Base-by-base conservation (phyloP, 2,329 filamentous ascomycete species). In the Cladophialophora immunda region DNA sequence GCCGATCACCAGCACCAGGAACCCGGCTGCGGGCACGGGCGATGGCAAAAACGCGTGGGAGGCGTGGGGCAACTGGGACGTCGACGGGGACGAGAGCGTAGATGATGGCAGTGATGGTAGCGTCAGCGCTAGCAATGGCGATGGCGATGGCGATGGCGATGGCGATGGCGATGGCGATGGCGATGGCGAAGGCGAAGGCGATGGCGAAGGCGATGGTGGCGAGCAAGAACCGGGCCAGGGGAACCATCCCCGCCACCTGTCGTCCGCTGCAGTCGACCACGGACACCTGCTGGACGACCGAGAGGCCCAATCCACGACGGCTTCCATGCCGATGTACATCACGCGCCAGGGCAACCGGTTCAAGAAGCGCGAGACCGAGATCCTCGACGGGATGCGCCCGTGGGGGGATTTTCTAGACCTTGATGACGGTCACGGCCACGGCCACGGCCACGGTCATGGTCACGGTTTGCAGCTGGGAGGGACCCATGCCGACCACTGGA, bases 21-120 rank as follows among this genome's bases (percentile, higher is more conserved):
- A 60, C 30, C 55, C 58, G 13, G 57, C 60, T 19, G 45, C 36
- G 13, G 58, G 64, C 29, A 67, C 29, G 15, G 22, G n/a, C 27
- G 8, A 84, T 86, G 68, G 86, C 88, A 71, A 84, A 88, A 68
- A 84, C 87, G 4, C 84, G 32, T 87, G 87, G 52, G 85, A 79
- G 30, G 78, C 76, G 19, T 80, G 81, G 62, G 83, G 71, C 1
- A 66, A 71, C 27, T 73, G 70, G 69, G 71, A 73, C 32, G 71
- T 70, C 17, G 71, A 73, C 57, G 38, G 82, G 53, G 84, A 82
- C 71, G 85, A 84, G 54, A 85, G 86, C 32, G 84, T 85, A 6
- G 83, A 85, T 32, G 82, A 83, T 5, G 81, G 79, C 1, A 79
- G 41, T n/a, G 22, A 61, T 0, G 80, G 80, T 38, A 30, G 29